Conservation (phyloP, 176 grass and related monocot genomes). For the sorghum (Sorghum bicolor) region Sorghum_bicolor_NCBIv3 NC_012876.2:60176501-60177000, state of each 20-base stretch:
- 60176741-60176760: conserved; percentile 35
- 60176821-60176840: conserved; percentile 72
- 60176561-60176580: no score
- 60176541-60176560: neutral
- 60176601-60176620: neutral
- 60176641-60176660: neutral
- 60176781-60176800: conserved; percentile 41
- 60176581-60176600: neutral
- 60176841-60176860: conserved; percentile 36
- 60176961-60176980: conserved; percentile 99
- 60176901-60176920: conserved; percentile 50
- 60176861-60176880: conserved; percentile 15
- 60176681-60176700: conserved; percentile 21
- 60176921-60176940: conserved; percentile 91
- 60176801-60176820: conserved; percentile 82
- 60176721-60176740: conserved; percentile 22
- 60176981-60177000: conserved; percentile 63
- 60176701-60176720: neutral
- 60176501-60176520: no score
- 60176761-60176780: neutral
- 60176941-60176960: conserved; percentile 89
- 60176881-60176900: neutral
- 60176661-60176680: neutral
- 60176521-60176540: conserved; percentile 14
- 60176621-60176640: neutral